These are phyloP conservation scores for Termitomyces sp. DNA, from an alignment of 768 basidiomycete genomes.

Conservation along the genomic window DNA sequence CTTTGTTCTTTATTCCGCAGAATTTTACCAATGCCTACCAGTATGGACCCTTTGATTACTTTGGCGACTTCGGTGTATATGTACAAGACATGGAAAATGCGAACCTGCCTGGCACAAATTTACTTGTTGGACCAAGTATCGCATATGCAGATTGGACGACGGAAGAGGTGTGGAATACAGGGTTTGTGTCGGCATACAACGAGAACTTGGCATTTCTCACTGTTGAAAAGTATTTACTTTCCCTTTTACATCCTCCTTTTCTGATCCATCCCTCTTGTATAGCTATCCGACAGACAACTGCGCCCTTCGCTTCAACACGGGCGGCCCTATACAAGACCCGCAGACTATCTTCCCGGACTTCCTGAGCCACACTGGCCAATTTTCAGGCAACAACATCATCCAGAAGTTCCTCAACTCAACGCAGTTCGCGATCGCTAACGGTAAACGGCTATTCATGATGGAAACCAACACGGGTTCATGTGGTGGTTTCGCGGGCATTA, in stretches of 20 bases:
- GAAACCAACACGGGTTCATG: too few relatives aligned
- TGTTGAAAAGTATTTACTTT: conserved; percentile 50
- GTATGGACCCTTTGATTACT: too few relatives aligned
- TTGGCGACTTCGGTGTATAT: conserved; percentile 47
- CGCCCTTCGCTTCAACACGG: conserved; percentile 41
- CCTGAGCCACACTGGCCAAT: conserved; percentile 54
- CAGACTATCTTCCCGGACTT: conserved; percentile 50
- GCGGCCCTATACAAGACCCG: conserved; percentile 32
- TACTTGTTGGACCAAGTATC: conserved; percentile 56
- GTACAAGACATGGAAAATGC: conserved; percentile 39
- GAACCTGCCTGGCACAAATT: conserved; percentile 29
- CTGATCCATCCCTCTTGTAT: conserved; percentile 12
- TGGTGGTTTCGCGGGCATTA: too few relatives aligned
- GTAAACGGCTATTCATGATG: too few relatives aligned
- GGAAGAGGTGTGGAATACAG: conserved; percentile 48
- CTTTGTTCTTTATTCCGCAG: too few relatives aligned
- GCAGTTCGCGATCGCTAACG: too few relatives aligned
- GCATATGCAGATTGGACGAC: conserved; percentile 50
- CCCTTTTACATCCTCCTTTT: too few relatives aligned
- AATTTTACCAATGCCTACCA: too few relatives aligned
- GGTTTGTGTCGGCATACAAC: conserved; percentile 37
- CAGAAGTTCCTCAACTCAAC: too few relatives aligned
- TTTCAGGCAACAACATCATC: too few relatives aligned
- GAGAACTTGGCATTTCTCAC: conserved; percentile 33
- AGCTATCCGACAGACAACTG: conserved; percentile 66